Conservation (phyloP, 208 protist genomes). For the Trypanosoma mega region DNA sequence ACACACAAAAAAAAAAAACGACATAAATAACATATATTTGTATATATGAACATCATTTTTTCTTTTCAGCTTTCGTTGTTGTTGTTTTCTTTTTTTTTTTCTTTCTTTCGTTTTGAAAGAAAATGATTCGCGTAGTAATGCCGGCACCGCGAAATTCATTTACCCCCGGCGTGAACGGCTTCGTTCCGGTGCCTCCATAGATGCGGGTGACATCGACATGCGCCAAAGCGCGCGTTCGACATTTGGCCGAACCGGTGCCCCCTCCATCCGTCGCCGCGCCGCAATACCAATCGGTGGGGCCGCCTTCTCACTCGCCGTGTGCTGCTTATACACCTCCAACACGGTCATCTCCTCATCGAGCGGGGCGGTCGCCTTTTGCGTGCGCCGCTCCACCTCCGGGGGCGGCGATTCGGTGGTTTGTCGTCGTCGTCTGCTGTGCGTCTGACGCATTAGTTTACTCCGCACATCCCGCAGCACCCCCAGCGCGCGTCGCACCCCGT, state of each 20-base stretch:
- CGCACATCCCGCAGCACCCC: slow-evolving; percentile 61
- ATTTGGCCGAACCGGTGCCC: slow-evolving; percentile 30
- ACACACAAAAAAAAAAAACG: slow-evolving; percentile 10
- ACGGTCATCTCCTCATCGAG: slow-evolving; percentile 8
- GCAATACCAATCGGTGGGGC: slow-evolving; percentile 53
- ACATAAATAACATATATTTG: background rate
- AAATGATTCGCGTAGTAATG: background rate
- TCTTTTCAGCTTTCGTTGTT: too few species aligned
- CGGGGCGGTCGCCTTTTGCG: background rate
- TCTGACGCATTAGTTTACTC: slow-evolving; percentile 35
- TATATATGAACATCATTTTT: too few species aligned
- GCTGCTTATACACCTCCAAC: slow-evolving; percentile 4
- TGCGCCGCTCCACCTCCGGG: background rate
- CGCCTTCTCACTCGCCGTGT: background rate
- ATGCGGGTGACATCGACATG: slow-evolving; percentile 42
- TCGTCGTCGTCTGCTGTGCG: slow-evolving; percentile 22
- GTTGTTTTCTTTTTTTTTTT: too few species aligned
- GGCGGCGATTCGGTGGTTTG: background rate
- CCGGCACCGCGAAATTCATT: slow-evolving; percentile 11
- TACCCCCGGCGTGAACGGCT: slow-evolving; percentile 40
- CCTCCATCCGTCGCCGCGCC: slow-evolving; percentile 46
- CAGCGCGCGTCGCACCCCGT: slow-evolving; percentile 67
- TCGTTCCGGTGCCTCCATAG: slow-evolving; percentile 30
- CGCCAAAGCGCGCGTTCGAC: slow-evolving; percentile 66
- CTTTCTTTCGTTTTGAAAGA: too few species aligned